Evolutionary conservation across 352 stramenopile genomes (phyloP), one percentile per base, ranked within the genome.

Genomic region (Phytopythium mirpurense): DNA sequence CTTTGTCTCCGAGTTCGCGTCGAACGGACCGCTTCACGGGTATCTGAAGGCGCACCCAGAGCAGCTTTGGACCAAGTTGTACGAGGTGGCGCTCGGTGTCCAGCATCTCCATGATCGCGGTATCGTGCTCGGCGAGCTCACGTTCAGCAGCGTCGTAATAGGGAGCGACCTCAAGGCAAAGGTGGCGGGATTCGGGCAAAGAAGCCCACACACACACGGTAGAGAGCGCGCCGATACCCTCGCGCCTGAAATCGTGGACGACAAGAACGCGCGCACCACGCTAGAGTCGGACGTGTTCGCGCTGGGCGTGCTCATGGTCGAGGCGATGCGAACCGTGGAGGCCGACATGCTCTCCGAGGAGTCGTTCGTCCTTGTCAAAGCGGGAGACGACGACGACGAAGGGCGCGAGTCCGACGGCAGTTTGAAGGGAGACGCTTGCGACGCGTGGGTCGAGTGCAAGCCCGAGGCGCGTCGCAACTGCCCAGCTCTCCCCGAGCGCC

Each of bases 191-290:
- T 55, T 55, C 24, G n/a, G 49, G 5, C 40, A 31, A 14, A 47
- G 21, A 37, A 7, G 12, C 3, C 0, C 16, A 16, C 0, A 4
- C 24, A 18, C 11, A 24, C 6, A 26, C 24, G 2, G 6, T 9
- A 9, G 23, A 35, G 24, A n/a, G n/a, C n/a, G n/a, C 29, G 29
- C 29, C 29, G 9, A 29, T 2, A 35, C 8, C 7, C 40, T 34
- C 10, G 58, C 59, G 0, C 62, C 67, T 2, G 67, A 80, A 47
- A 65, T 56, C 41, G 12, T 76, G 2, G 10, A 35, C 27, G 40
- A 36, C 27, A 44, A 46, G 4, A 29, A 47, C 0, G 35, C 36
- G 4, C 15, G 32, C 2, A 34, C 59, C n/a, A 70, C 62, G 3
- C 61, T 64, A 21, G 49, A 37, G 21, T 50, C 44, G 9, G 44